Conservation (phyloP, 169 alveolate species). For the Babesia bovis region DNA sequence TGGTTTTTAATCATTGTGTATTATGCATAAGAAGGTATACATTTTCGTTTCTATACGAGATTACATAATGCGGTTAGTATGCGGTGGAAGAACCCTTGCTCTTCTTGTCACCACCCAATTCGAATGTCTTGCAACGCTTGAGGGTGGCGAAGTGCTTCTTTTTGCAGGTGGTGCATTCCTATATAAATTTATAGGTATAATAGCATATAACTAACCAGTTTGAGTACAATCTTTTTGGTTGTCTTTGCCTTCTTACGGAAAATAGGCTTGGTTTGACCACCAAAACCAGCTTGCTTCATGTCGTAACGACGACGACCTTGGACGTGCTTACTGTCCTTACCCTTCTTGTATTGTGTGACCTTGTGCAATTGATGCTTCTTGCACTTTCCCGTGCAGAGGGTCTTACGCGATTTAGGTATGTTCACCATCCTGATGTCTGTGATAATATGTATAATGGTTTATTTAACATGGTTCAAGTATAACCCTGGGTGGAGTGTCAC, state of each 20-base stretch:
- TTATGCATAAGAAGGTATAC: not conserved
- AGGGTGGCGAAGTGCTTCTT: conserved; percentile 93
- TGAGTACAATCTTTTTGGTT: conserved; percentile 97
- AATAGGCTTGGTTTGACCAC: conserved; percentile 99
- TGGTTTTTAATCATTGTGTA: not conserved
- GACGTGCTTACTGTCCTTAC: conserved; percentile 94
- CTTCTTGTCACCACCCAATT: conserved; percentile 95
- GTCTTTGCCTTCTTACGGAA: conserved; percentile 98
- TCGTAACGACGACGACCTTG: conserved; percentile 99
- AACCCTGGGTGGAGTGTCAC: not conserved
- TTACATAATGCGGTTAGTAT: conserved; percentile 63
- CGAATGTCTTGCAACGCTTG: conserved; percentile 99
- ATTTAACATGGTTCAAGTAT: not conserved
- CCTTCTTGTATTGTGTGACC: conserved; percentile 97
- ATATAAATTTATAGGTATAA: conserved; percentile 3
- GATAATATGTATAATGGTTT: not conserved
- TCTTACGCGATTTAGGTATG: conserved; percentile 90
- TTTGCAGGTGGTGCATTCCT: conserved; percentile 98
- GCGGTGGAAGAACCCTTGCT: conserved; percentile 80
- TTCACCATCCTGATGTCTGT: conserved; percentile 80
- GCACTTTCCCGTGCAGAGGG: conserved; percentile 90
- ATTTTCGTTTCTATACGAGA: no score
- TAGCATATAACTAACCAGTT: conserved; percentile 72
- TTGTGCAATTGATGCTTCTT: conserved; percentile 91
- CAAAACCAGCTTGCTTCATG: conserved; percentile 98